Evolutionary conservation across 257 asterid genomes (phyloP).

Genomic region (Solanum phureja): DNA sequence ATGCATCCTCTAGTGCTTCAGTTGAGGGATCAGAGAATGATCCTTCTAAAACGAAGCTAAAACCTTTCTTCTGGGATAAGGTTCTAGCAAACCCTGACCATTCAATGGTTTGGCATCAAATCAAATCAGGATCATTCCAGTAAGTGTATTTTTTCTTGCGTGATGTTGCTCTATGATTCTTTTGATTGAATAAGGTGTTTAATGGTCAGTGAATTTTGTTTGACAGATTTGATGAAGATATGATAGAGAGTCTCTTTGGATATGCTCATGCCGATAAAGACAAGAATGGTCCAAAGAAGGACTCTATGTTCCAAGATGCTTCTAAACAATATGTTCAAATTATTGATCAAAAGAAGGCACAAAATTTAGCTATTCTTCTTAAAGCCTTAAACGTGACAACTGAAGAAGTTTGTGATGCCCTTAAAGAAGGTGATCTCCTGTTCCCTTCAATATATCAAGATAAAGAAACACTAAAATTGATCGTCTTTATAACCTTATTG

Average conservation of each 20-base stretch:
- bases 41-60: constrained; percentile 59
- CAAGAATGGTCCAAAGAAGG: constrained; percentile 35
- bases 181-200: neutral
- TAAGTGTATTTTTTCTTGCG: constrained; percentile 25
- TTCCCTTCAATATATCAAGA: neutral
- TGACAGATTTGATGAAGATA: constrained; percentile 81
- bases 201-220: constrained; percentile 1
- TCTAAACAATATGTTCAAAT: constrained; percentile 43
- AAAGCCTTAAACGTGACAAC: constrained; percentile 81
- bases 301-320: constrained; percentile 33
- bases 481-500: neutral
- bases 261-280: constrained; percentile 51
- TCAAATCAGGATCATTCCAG: constrained; percentile 94
- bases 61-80: constrained; percentile 98
- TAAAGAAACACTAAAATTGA: neutral
- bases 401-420: constrained; percentile 85
- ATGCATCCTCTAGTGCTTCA: constrained; percentile 24
- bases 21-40: constrained; percentile 36
- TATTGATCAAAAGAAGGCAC: constrained; percentile 78
- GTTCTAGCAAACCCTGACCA: constrained; percentile 80
- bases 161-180: neutral
- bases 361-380: constrained; percentile 73
- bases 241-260: constrained; percentile 84
- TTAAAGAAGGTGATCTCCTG: constrained; percentile 56
- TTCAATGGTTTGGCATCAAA: constrained; percentile 97